These are phyloP conservation scores for Petunia hybrid DNA, from an alignment of 305 asterid genomes.

Conservation along the genomic window DNA sequence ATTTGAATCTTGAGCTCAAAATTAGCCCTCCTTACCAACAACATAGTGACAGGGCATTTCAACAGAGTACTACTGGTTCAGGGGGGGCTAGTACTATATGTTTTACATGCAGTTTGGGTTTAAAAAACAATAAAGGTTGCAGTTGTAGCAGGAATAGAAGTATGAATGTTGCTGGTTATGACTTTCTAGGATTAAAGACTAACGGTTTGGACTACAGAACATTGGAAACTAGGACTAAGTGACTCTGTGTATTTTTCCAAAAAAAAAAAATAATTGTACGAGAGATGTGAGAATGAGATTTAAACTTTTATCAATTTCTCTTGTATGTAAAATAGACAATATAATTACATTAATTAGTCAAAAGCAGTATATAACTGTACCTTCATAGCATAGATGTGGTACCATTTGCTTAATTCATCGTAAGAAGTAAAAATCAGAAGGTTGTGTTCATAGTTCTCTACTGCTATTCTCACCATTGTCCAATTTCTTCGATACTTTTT, in stretches of 20 bases:
- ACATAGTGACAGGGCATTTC: neutral
- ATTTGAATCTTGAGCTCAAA: constrained; percentile 83
- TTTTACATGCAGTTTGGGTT: constrained; percentile 71
- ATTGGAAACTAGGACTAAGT: neutral
- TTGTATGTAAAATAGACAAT: neutral
- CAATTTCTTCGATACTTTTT: no score
- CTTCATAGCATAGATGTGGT: neutral
- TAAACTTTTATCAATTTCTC: neutral
- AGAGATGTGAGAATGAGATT: neutral
- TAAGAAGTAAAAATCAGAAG: neutral
- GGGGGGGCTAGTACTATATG: constrained; percentile 37
- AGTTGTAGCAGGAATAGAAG: constrained; percentile 39
- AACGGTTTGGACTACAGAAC: neutral
- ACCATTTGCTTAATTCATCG: neutral
- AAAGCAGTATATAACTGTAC: neutral
- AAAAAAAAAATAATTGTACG: neutral
- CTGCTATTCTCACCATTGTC: neutral
- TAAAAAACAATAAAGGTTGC: constrained; percentile 67
- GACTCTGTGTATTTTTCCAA: neutral
- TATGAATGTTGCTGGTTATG: constrained; percentile 4
- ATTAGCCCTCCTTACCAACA: constrained; percentile 69
- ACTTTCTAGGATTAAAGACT: neutral
- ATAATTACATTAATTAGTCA: neutral
- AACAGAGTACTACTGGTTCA: neutral
- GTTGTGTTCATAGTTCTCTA: neutral